Evolutionary conservation across 2,329 filamentous ascomycete species (phyloP).

Genomic region (Colletotrichum higginsianum): DNA sequence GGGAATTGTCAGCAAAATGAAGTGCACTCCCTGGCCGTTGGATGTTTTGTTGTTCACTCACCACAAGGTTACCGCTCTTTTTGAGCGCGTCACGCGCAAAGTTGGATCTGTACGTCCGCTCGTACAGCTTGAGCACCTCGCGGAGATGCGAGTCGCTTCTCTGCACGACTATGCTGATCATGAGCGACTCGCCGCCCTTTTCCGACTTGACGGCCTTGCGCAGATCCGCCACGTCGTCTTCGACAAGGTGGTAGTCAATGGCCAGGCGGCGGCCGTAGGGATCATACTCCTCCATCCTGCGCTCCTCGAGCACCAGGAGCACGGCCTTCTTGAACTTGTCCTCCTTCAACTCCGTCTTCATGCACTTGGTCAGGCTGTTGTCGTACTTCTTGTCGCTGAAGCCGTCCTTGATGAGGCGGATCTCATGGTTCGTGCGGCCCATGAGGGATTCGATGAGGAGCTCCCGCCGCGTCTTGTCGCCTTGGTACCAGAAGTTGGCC

Average conservation of each 20-base stretch:
- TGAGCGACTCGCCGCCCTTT: conserved; percentile 87
- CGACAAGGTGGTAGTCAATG: conserved; percentile 72
- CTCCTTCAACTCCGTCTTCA: conserved; percentile 92
- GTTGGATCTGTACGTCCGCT: conserved; percentile 80
- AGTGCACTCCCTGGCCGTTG: no score
- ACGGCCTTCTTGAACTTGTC: conserved; percentile 97
- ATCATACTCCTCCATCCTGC: conserved; percentile 86
- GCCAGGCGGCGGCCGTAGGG: conserved; percentile 70
- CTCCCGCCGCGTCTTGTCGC: conserved; percentile 86
- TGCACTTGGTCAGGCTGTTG: conserved; percentile 85
- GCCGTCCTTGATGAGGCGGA: conserved; percentile 85
- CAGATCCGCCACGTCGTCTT: conserved; percentile 81
- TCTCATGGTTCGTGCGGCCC: conserved; percentile 90
- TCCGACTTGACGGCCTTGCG: conserved; percentile 78
- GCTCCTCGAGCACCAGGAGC: conserved; percentile 84
- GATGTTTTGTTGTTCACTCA: conserved; percentile 64
- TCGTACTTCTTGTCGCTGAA: conserved; percentile 95
- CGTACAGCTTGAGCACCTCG: conserved; percentile 85
- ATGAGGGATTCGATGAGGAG: conserved; percentile 94
- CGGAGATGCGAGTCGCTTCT: conserved; percentile 86
- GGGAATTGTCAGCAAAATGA: no score
- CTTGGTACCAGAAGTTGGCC: conserved; percentile 98
- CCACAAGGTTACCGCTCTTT: conserved; percentile 93
- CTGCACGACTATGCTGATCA: conserved; percentile 87
- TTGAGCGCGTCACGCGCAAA: conserved; percentile 90